These are phyloP conservation scores for Myxozyma monticola DNA, from an alignment of 805 yeast genomes.

Conservation along the genomic window DNA sequence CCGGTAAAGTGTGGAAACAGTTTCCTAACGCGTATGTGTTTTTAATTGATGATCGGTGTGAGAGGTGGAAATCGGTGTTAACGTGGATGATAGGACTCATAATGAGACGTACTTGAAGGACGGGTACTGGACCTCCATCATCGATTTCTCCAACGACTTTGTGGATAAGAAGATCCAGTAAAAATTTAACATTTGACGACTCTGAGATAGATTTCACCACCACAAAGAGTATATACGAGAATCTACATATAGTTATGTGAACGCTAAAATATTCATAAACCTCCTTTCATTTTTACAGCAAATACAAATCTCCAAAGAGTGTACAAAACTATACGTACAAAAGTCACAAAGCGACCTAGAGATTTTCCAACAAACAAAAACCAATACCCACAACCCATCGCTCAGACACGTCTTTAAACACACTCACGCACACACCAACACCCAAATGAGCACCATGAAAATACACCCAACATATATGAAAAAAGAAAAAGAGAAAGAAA, in stretches of 20 bases:
- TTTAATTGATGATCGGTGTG: too few species aligned
- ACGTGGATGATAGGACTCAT: constrained; percentile 56
- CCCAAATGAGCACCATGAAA: too few species aligned
- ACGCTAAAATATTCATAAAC: too few species aligned
- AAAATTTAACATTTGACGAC: too few species aligned
- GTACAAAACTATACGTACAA: not conserved
- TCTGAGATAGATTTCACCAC: too few species aligned
- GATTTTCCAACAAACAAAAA: too few species aligned
- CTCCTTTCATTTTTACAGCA: not conserved
- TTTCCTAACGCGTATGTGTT: constrained; percentile 43
- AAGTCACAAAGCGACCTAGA: not conserved
- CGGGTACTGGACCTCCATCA: constrained; percentile 73
- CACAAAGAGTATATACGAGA: too few species aligned
- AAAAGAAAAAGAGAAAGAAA: not conserved
- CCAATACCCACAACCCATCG: too few species aligned
- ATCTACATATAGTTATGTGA: too few species aligned
- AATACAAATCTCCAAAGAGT: not conserved
- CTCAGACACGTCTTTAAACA: too few species aligned
- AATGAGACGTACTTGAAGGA: constrained; percentile 79
- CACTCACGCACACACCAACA: too few species aligned
- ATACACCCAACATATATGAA: not conserved
- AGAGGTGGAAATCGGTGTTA: not conserved
- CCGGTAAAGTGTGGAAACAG: constrained; percentile 50
- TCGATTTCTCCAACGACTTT: constrained; percentile 45
- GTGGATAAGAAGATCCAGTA: constrained; percentile 20